Percentiles rank a stretch among this genome's conserved stretches.
These are phyloP conservation scores for Backusella psychrophila DNA, from an alignment of 192 early-diverging fungal species.

Conservation along the genomic window DNA sequence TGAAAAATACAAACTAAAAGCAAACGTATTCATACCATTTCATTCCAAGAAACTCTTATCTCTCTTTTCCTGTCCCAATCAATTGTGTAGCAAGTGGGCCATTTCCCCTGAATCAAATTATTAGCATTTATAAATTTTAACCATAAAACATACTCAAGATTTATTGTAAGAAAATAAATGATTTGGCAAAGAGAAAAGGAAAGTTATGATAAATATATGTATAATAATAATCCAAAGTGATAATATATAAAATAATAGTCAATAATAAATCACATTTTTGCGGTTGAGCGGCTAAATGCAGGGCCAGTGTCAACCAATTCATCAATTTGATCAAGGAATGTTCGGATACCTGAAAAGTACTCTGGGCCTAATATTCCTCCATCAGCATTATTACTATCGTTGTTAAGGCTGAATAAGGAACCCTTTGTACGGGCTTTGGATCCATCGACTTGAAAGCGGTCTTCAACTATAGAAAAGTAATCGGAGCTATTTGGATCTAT, in stretches of 20 bases:
- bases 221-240: neutral
- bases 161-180: neutral
- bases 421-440: neutral
- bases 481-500: neutral
- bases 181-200: slow-evolving; percentile 6
- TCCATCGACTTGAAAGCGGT: slow-evolving; percentile 7
- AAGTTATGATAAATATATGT: neutral
- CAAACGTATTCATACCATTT: neutral
- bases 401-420: neutral
- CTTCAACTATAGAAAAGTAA: slow-evolving; percentile 6
- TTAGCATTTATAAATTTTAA: neutral
- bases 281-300: slow-evolving; percentile 7
- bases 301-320: slow-evolving; percentile 29
- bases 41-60: neutral
- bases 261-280: neutral
- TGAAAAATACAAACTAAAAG: too few species aligned
- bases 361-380: slow-evolving; percentile 24
- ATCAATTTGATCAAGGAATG: slow-evolving; percentile 37
- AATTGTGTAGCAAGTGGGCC: neutral
- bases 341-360: slow-evolving; percentile 35
- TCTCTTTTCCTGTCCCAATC: neutral
- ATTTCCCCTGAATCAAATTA: neutral
- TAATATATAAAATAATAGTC: neutral
- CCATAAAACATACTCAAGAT: neutral
- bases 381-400: neutral